These are phyloP conservation scores for Geotrichum ghanense DNA, from an alignment of 805 yeast species.

Conservation along the genomic window DNA sequence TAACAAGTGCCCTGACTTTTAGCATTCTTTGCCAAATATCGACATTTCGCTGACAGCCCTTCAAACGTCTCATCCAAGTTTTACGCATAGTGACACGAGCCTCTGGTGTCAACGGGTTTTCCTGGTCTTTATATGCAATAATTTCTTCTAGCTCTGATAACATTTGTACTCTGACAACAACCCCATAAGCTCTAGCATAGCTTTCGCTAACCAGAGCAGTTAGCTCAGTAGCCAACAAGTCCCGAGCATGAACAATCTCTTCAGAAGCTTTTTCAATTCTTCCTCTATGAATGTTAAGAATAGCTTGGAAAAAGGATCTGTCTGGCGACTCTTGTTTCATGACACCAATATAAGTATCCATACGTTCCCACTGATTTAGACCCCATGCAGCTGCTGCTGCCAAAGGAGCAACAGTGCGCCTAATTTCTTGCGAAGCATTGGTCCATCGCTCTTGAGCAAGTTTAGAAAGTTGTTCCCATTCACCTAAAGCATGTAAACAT, in stretches of 20 bases:
- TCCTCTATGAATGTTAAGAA: slow-evolving; percentile 72
- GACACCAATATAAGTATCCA: slow-evolving; percentile 81
- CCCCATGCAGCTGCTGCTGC: slow-evolving; percentile 99
- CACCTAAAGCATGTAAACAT: slow-evolving; percentile 96
- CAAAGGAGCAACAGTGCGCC: slow-evolving; percentile 82
- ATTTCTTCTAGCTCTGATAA: slow-evolving; percentile 94
- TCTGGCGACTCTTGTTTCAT: slow-evolving; percentile 93
- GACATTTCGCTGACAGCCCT: slow-evolving; percentile 93
- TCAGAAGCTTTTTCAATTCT: slow-evolving; percentile 70
- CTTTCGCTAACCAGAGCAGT: slow-evolving; percentile 93
- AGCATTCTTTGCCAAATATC: slow-evolving; percentile 98
- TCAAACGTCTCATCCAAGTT: slow-evolving; percentile 86
- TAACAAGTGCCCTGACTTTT: slow-evolving; percentile 84
- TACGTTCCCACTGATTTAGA: slow-evolving; percentile 88
- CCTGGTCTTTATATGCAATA: slow-evolving; percentile 68
- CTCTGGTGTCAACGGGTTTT: slow-evolving; percentile 61
- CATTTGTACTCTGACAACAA: slow-evolving; percentile 95
- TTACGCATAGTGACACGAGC: slow-evolving; percentile 67
- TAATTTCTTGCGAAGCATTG: slow-evolving; percentile 55
- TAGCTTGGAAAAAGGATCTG: slow-evolving; percentile 88
- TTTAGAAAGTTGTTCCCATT: slow-evolving; percentile 88
- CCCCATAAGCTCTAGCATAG: slow-evolving; percentile 92
- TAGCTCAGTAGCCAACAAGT: slow-evolving; percentile 80
- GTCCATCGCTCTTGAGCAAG: slow-evolving; percentile 83
- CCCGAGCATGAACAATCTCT: slow-evolving; percentile 79